Conservation (phyloP, 2,329 filamentous ascomycete genomes). For the Parafenestella ontariensis region DNA sequence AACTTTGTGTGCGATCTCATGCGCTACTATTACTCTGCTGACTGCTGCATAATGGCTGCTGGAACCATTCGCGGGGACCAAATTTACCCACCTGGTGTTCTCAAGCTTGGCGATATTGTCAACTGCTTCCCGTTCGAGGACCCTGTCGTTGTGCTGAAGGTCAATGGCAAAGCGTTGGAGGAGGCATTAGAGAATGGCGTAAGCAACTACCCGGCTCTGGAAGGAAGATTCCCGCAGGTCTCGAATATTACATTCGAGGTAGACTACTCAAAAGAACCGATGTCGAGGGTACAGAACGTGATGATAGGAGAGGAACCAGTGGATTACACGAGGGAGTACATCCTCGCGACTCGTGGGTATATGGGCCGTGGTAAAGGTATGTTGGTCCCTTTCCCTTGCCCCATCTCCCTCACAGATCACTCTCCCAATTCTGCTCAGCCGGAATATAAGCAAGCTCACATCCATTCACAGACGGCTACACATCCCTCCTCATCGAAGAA, state of each 20-base stretch:
- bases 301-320: conserved; percentile 68
- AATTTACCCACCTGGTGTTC: conserved; percentile 80
- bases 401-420: no score
- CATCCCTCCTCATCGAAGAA: conserved; percentile 74
- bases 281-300: conserved; percentile 69
- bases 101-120: conserved; percentile 81
- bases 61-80: conserved; percentile 89
- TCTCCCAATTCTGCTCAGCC: background rate
- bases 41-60: conserved; percentile 83
- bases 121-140: conserved; percentile 94
- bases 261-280: conserved; percentile 67
- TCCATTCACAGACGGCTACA: conserved; percentile 71
- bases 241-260: conserved; percentile 81
- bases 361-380: conserved; percentile 79
- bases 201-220: conserved; percentile 79
- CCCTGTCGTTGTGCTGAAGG: conserved; percentile 77
- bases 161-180: conserved; percentile 74
- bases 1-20: conserved; percentile 95
- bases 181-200: conserved; percentile 88
- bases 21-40: conserved; percentile 79
- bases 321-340: conserved; percentile 70
- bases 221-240: conserved; percentile 84
- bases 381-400: background rate
- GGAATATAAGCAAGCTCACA: background rate
- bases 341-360: conserved; percentile 81